Conservation (phyloP, 2,329 filamentous ascomycete genomes). For the Trichoderma brevicompactum region DNA sequence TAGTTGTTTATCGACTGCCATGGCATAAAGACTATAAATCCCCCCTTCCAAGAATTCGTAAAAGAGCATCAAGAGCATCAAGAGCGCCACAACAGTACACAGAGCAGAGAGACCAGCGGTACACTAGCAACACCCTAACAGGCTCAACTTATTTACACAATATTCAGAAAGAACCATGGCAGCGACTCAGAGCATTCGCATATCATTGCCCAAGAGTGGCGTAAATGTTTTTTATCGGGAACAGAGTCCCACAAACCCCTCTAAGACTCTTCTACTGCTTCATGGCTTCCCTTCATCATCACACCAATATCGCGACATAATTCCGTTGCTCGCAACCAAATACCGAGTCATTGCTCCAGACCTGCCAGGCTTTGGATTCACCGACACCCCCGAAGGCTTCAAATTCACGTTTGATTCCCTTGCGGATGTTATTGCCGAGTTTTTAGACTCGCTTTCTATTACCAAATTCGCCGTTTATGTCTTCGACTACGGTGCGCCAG, state of each 20-base stretch:
- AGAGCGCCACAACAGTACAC: background rate
- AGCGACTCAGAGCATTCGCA: conserved; percentile 6
- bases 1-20: background rate
- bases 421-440: conserved; percentile 5
- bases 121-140: background rate
- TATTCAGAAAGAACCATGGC: background rate
- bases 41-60: background rate
- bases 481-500: conserved; percentile 19
- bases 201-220: conserved; percentile 13
- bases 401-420: conserved; percentile 19
- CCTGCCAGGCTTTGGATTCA: conserved; percentile 19
- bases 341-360: conserved; percentile 23
- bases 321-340: conserved; percentile 13
- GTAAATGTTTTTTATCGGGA: conserved; percentile 22
- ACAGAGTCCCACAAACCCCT: conserved; percentile 1
- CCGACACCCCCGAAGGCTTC: conserved; percentile 16
- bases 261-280: conserved; percentile 14
- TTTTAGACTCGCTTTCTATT: conserved; percentile 13
- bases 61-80: background rate
- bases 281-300: conserved; percentile 25
- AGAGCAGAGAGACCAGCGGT: background rate
- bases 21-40: background rate
- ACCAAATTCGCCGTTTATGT: conserved; percentile 7
- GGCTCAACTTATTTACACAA: background rate
- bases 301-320: conserved; percentile 17